Conservation (phyloP, 768 basidiomycete species). For the Rhizopogon vesiculosus region DNA sequence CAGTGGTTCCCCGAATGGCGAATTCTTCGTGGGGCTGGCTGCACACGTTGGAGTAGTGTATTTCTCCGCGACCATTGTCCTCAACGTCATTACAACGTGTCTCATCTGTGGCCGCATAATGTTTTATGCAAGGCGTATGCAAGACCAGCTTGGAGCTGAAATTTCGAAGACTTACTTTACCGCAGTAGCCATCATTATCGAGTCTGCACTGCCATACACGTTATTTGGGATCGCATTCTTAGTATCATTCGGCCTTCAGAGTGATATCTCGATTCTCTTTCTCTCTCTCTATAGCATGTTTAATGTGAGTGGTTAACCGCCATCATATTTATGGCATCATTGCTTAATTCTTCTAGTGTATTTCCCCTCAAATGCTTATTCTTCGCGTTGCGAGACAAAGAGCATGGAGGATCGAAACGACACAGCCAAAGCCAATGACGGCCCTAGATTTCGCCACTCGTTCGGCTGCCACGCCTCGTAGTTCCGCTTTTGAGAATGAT, state of each 20-base stretch:
- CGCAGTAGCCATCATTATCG: background rate
- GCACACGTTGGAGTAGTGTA: conserved; percentile 10
- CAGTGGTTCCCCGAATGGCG: background rate
- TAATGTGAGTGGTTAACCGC: background rate
- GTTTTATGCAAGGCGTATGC: conserved; percentile 3
- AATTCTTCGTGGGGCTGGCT: conserved; percentile 9
- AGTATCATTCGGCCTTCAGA: conserved; percentile 4
- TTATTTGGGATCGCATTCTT: conserved; percentile 10
- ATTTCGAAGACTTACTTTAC: conserved; percentile 5
- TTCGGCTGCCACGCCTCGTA: background rate
- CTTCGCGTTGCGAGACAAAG: conserved; percentile 8
- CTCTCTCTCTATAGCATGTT: conserved; percentile 13
- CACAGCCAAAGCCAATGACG: background rate
- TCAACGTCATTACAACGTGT: conserved; percentile 7
- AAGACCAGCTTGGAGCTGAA: background rate
- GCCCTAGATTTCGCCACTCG: background rate
- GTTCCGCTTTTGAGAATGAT: background rate
- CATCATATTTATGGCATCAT: background rate
- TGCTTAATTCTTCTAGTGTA: conserved; percentile 4
- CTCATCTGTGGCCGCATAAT: conserved; percentile 12
- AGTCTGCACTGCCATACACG: conserved; percentile 13
- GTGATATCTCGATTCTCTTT: conserved; percentile 8
- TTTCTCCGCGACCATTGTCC: conserved; percentile 4
- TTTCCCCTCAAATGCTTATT: conserved; percentile 13
- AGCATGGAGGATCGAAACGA: conserved; percentile 3